Evolutionary conservation across 306 rosid genomes (phyloP).

Genomic region (Rosa lucieae): DNA sequence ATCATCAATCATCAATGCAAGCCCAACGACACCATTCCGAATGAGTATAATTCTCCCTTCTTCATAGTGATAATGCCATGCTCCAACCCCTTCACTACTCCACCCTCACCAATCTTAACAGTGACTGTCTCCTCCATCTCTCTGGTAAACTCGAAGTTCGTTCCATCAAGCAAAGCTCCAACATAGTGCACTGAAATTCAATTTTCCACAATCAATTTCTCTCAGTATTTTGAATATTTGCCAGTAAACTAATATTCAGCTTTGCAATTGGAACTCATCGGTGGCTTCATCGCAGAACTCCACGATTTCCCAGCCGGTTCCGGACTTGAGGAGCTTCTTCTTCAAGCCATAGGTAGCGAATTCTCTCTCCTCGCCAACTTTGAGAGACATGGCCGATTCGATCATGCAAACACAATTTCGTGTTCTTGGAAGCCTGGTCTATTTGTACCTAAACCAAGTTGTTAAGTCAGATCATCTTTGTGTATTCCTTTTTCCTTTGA

Average conservation of each 20-base stretch:
- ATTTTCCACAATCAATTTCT: not conserved
- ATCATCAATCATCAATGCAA: too few relatives aligned
- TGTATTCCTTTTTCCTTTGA: too few relatives aligned
- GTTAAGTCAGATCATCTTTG: too few relatives aligned
- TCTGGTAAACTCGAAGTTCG: slow-evolving; percentile 50
- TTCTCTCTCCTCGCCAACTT: slow-evolving; percentile 65
- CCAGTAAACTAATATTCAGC: not conserved
- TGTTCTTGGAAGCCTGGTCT: too few relatives aligned
- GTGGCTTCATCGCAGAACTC: slow-evolving; percentile 55
- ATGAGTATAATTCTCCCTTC: slow-evolving; percentile 38
- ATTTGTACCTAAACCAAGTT: too few relatives aligned
- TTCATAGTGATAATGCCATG: slow-evolving; percentile 55
- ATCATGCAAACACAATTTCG: slow-evolving; percentile 11
- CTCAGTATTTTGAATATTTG: too few relatives aligned
- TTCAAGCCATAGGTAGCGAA: slow-evolving; percentile 33
- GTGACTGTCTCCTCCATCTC: slow-evolving; percentile 38
- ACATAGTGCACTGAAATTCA: slow-evolving; percentile 53
- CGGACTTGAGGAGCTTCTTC: slow-evolving; percentile 58
- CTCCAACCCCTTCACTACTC: slow-evolving; percentile 52
- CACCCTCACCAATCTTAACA: slow-evolving; percentile 57
- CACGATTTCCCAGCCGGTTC: slow-evolving; percentile 61
- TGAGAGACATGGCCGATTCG: slow-evolving; percentile 66
- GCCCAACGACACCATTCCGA: too few relatives aligned
- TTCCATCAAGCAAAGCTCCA: slow-evolving; percentile 50
- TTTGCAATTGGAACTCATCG: slow-evolving; percentile 18